Base-by-base conservation (phyloP, 2,329 filamentous ascomycete genomes). In the Scopulariopsis brevicaulis region DNA sequence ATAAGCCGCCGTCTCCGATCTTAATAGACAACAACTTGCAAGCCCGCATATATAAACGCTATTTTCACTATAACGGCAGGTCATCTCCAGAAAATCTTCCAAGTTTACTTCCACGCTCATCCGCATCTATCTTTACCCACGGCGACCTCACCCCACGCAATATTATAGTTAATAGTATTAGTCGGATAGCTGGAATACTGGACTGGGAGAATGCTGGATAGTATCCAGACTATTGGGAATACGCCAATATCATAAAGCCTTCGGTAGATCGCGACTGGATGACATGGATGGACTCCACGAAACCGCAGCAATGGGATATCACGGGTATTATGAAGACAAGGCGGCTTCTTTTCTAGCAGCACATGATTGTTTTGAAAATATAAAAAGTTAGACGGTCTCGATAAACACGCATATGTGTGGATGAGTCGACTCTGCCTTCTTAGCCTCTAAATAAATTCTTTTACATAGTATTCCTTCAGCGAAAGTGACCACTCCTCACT, bases 141-240 rank as follows among this genome's bases (percentile, higher is more conserved):
- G 62, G 59, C 35, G 62, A 64, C 51, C 59, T 64, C 28, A 22
- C 32, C 15, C 62, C 61, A 4, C 56, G 59, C 32, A 63, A 62
- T 51, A 63, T 64, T 54, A 61, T 64, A 34, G 59, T 63, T 22
- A 57, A 63, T 52, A 50, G 59, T 58, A 48, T 37, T 20, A 50
- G 60, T 51, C 37, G 37, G 37, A 63, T 64, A 28, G 61, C 56
- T 12, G 60, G 54, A 12, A 56, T 62, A 22, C 35, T 63, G 24
- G 61, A 64, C 55, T 62, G 59, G 61, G 59, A 63, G 58, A 56
- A 51, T 48, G 57, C 63, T 55, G 61, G 62, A 37, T 63, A 18
- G 37, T 40, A 40, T 40, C 37, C 37, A 40, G 37, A 40, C 37
- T 40, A 40, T 40, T 40, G 37, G 34, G 58, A 53, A 55, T 53